phyloP scores from a whole-genome alignment of 2,329 filamentous ascomycete species.

The Colletotrichum trifolii region DNA sequence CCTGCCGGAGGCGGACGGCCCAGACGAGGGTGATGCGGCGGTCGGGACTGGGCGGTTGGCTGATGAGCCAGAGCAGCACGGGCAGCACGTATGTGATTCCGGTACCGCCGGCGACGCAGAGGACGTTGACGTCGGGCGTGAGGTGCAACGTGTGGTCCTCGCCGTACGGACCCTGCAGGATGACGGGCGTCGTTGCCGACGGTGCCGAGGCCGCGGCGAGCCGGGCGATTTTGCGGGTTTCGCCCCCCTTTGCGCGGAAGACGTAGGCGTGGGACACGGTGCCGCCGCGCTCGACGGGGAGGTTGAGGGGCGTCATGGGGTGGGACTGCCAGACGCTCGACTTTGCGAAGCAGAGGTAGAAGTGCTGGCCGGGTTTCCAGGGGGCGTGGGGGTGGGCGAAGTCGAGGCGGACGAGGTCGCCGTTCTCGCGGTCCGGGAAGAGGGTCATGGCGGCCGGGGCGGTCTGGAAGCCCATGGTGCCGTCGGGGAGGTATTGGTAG shows the following conservation, averaged over 20 bases:
- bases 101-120: slow-evolving; percentile 54
- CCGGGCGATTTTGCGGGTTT: slow-evolving; percentile 66
- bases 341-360: slow-evolving; percentile 75
- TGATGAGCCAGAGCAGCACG: slow-evolving; percentile 47
- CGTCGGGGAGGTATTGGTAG: slow-evolving; percentile 62
- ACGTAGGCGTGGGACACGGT: slow-evolving; percentile 65
- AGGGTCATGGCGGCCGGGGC: slow-evolving; percentile 61
- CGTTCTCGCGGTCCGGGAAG: slow-evolving; percentile 67
- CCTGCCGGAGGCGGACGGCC: slow-evolving; percentile 61
- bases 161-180: slow-evolving; percentile 74
- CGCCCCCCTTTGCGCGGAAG: slow-evolving; percentile 67
- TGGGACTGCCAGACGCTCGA: slow-evolving; percentile 78
- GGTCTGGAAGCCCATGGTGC: slow-evolving; percentile 64
- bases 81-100: slow-evolving; percentile 54
- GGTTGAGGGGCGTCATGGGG: slow-evolving; percentile 73
- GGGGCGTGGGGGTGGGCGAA: slow-evolving; percentile 69
- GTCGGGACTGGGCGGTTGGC: slow-evolving; percentile 46
- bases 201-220: slow-evolving; percentile 45
- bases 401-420: slow-evolving; percentile 73
- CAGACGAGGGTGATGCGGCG: slow-evolving; percentile 61
- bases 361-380: slow-evolving; percentile 77
- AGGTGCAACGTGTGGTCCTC: slow-evolving; percentile 54
- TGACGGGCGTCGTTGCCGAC: slow-evolving; percentile 59
- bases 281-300: slow-evolving; percentile 55
- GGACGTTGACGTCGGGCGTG: slow-evolving; percentile 51